Evolutionary conservation across 2,329 filamentous ascomycete genomes (phyloP).

Genomic region (Pseudogymnoascus sp.): DNA sequence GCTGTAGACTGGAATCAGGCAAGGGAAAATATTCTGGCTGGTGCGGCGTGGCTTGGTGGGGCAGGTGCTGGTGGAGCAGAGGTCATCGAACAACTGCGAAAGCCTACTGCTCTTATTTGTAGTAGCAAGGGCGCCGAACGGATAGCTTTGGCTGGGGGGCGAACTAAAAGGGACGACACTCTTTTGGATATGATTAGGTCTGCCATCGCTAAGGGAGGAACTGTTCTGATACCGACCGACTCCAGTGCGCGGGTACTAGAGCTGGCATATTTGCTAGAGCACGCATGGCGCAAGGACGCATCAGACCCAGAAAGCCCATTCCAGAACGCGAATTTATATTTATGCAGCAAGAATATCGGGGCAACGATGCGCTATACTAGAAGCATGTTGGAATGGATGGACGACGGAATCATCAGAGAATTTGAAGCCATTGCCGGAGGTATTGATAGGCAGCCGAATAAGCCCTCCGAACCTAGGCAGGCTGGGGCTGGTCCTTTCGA

Average conservation of each 20-base stretch:
- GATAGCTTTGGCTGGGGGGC: conserved; percentile 59
- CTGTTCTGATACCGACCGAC: conserved; percentile 86
- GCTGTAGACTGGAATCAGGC: conserved; percentile 97
- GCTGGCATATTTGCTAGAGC: conserved; percentile 83
- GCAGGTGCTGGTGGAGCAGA: conserved; percentile 72
- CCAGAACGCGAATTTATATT: conserved; percentile 55
- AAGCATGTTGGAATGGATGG: conserved; percentile 99
- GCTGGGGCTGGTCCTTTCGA: conserved; percentile 66
- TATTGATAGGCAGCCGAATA: conserved; percentile 36
- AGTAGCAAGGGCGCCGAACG: conserved; percentile 74
- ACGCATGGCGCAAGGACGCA: conserved; percentile 70
- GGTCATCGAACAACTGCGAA: conserved; percentile 85
- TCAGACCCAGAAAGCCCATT: conserved; percentile 43
- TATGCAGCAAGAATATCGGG: conserved; percentile 77
- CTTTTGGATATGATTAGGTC: conserved; percentile 73
- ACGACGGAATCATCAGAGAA: conserved; percentile 85
- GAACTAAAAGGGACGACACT: conserved; percentile 75
- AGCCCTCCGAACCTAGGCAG: conserved; percentile 39
- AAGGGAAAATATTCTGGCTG: conserved; percentile 88
- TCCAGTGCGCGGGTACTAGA: conserved; percentile 92
- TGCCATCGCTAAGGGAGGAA: conserved; percentile 73
- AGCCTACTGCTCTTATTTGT: conserved; percentile 88
- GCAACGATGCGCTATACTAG: conserved; percentile 85
- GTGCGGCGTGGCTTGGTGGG: conserved; percentile 86
- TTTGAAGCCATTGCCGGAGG: conserved; percentile 58